Evolutionary conservation across 106 monocot species (phyloP), one percentile per base, ranked within the genome.

Genomic region (Iris macrosiphon): DNA sequence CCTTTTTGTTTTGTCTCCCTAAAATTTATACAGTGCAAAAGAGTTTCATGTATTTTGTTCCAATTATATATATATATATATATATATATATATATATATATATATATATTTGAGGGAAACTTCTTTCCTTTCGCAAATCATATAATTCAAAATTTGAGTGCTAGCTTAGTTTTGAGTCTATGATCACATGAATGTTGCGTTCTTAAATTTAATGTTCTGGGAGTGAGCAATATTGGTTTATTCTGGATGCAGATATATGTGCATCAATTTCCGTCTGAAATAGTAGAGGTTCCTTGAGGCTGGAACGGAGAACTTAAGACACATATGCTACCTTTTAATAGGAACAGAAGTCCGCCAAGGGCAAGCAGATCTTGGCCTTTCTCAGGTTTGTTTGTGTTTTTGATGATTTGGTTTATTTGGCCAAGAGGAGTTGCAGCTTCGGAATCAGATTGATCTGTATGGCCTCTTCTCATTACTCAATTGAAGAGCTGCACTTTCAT

Each of bases 331-430:
- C 57, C 57, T 25, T n/a, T n/a, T n/a, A 58, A 7, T 58, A 58
- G 57, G 72, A 76, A 39, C 50, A 82, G 78, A 54, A 40, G 62
- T 55, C 85, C 72, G 70, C 42, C 82, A 2, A 85, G 81, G 75
- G 66, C 69, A 23, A 58, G 54, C 34, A 78, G 72, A 61, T 50
- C 78, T 60, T 79, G 59, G 66, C 43, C 56, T 39, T 57, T 43
- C 60, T 51, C 26, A 58, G 57, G 57, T 58, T 42, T 58, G 57
- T n/a, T 40, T 27, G 12, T 53, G 52, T 53, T 6, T 19, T 19
- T 33, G 14, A 4, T 5, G 28, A n/a, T 17, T 30, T 19, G 19
- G 5, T 8, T 22, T 20, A 7, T 13, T 21, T 46, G 7, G 20
- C 6, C n/a, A n/a, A n/a, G n/a, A n/a, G 46, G 10, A 7, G 12